Conservation (phyloP, 2,329 filamentous ascomycete genomes). For the Tolypocladium amazonense region DNA sequence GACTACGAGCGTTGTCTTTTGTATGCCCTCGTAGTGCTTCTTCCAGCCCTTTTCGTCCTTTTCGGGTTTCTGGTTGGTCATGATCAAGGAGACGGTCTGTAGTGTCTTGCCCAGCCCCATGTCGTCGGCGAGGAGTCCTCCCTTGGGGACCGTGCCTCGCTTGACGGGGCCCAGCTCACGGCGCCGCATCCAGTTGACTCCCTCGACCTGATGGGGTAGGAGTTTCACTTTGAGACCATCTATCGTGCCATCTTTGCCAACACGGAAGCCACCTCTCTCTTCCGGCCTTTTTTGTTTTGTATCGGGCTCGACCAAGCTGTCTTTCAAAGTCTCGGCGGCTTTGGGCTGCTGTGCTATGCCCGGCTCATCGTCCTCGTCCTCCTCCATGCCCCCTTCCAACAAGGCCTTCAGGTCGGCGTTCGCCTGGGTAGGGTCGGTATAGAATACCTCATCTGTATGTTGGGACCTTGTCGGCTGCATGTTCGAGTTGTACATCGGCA, state of each 20-base stretch:
- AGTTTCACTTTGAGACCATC: conserved; percentile 81
- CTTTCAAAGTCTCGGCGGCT: conserved; percentile 1
- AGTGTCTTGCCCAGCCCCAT: conserved; percentile 97
- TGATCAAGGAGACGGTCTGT: conserved; percentile 80
- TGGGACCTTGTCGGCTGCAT: conserved; percentile 3
- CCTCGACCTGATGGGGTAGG: conserved; percentile 87
- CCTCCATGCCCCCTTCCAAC: conserved; percentile 72
- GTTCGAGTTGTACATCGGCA: conserved; percentile 38
- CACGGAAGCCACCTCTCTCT: conserved; percentile 8
- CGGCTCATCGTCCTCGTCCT: conserved; percentile 58
- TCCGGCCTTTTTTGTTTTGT: conserved; percentile 10
- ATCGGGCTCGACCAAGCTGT: conserved; percentile 11
- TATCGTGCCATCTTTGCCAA: conserved; percentile 40
- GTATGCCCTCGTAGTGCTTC: conserved; percentile 57
- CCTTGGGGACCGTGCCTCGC: conserved; percentile 72
- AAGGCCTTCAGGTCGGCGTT: conserved; percentile 69
- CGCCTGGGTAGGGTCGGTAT: conserved; percentile 62
- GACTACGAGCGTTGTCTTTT: conserved; percentile 80
- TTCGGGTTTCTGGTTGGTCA: conserved; percentile 65
- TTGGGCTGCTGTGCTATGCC: conserved; percentile 23
- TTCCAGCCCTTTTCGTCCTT: conserved; percentile 50
- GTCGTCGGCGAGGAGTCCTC: conserved; percentile 91
- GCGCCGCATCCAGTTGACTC: conserved; percentile 89
- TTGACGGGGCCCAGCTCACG: conserved; percentile 82
- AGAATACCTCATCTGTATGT: conserved; percentile 40